Evolutionary conservation across 202 grass and related monocot genomes (phyloP).

Genomic region (Dendrocalamus latiflorus): DNA sequence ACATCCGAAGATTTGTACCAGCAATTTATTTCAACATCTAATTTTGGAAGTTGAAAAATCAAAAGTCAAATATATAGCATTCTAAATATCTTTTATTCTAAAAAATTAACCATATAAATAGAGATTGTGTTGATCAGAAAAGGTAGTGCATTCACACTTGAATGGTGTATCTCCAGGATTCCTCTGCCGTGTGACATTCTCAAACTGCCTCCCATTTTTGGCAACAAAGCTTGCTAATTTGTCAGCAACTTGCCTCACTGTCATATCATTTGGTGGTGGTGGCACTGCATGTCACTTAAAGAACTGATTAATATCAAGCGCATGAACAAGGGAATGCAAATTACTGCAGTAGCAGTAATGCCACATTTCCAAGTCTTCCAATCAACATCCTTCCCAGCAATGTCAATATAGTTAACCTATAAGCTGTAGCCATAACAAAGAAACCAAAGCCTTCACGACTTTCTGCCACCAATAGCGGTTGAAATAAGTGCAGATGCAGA

Average conservation of each 20-base stretch:
- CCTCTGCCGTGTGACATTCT: conserved; percentile 84
- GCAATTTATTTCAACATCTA: background rate
- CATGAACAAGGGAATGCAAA: conserved; percentile 63
- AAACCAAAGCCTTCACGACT: conserved; percentile 44
- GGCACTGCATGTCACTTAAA: conserved; percentile 99
- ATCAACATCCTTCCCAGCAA: conserved; percentile 59
- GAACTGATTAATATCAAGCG: conserved; percentile 75
- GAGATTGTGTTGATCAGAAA: background rate
- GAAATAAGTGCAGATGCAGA: conserved; percentile 6
- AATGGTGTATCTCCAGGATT: conserved; percentile 96
- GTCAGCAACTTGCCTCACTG: conserved; percentile 89
- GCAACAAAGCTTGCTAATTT: conserved; percentile 93
- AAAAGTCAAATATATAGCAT: background rate
- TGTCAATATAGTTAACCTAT: conserved; percentile 51
- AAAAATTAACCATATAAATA: background rate
- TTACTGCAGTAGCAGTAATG: conserved; percentile 54
- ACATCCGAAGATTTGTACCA: conserved; percentile 7
- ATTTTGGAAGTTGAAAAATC: background rate
- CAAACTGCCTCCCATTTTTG: conserved; percentile 91
- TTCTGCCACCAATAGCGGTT: background rate
- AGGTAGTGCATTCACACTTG: conserved; percentile 48
- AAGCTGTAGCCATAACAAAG: conserved; percentile 54
- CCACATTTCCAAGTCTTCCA: conserved; percentile 76
- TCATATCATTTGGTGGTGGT: conserved; percentile 76
- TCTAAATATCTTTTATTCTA: background rate